Evolutionary conservation across 805 yeast genomes (phyloP).

Genomic region (Candida adriatica): DNA sequence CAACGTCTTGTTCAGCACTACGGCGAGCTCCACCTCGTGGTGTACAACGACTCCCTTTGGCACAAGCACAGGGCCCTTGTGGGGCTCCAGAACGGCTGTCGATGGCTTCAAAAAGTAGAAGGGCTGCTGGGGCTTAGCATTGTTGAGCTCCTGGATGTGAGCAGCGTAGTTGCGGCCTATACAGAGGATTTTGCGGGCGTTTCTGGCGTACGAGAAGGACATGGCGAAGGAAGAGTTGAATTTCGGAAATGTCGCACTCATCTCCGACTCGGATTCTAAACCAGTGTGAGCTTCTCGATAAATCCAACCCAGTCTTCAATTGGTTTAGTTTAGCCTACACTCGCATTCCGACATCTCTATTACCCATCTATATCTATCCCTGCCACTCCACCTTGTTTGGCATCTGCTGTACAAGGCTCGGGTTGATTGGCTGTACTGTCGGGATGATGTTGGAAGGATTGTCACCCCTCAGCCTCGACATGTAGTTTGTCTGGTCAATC

Average conservation of each 20-base stretch:
- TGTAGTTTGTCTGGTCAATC: constrained; percentile 20
- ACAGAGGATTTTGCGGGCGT: constrained; percentile 78
- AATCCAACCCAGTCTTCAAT: too few relatives aligned
- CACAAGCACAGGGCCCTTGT: constrained; percentile 69
- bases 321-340: too few relatives aligned
- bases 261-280: too few relatives aligned
- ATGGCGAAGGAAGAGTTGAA: too few relatives aligned
- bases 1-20: constrained; percentile 59
- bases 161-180: constrained; percentile 98
- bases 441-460: constrained; percentile 21
- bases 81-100: constrained; percentile 61
- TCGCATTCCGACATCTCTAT: too few relatives aligned
- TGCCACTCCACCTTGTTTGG: too few relatives aligned
- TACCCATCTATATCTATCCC: too few relatives aligned
- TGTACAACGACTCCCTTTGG: constrained; percentile 80
- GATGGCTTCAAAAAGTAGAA: constrained; percentile 90
- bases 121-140: constrained; percentile 75
- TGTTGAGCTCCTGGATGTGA: constrained; percentile 85
- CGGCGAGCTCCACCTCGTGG: constrained; percentile 90
- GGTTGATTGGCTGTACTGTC: constrained; percentile 25
- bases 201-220: constrained; percentile 40
- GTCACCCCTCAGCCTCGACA: constrained; percentile 23
- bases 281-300: too few relatives aligned
- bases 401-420: constrained; percentile 19
- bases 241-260: too few relatives aligned